phyloP scores from a whole-genome alignment of 2,329 filamentous ascomycete genomes.

The Trichoderma semiorbis region DNA sequence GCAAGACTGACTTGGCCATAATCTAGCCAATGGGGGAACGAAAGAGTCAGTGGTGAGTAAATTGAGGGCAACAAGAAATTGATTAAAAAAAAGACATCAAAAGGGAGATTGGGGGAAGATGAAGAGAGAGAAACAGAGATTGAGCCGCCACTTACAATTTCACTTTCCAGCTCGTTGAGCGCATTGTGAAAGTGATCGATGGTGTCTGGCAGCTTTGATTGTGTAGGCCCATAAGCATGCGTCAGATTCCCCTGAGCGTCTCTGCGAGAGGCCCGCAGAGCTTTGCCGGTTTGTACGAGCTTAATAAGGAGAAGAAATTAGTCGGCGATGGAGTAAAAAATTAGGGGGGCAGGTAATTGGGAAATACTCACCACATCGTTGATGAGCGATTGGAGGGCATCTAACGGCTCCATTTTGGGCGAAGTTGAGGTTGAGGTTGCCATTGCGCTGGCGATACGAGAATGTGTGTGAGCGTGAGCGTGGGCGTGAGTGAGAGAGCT shows the following conservation, averaged over 20 bases:
- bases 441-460: background rate
- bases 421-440: background rate
- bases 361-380: slow-evolving; percentile 49
- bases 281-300: slow-evolving; percentile 59
- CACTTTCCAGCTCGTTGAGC: slow-evolving; percentile 54
- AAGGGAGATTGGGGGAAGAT: background rate
- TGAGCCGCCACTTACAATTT: slow-evolving; percentile 47
- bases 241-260: slow-evolving; percentile 41
- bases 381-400: slow-evolving; percentile 50
- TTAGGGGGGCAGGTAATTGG: background rate
- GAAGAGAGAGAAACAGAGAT: background rate
- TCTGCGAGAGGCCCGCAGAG: slow-evolving; percentile 47
- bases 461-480: background rate
- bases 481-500: background rate
- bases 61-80: background rate
- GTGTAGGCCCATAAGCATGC: slow-evolving; percentile 32
- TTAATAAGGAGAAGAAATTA: slow-evolving; percentile 28
- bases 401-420: slow-evolving; percentile 36
- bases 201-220: slow-evolving; percentile 45
- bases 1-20: slow-evolving; percentile 52
- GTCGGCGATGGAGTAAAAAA: background rate
- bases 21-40: slow-evolving; percentile 26
- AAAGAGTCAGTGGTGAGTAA: background rate
- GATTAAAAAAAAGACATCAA: background rate
- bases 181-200: slow-evolving; percentile 49